Conservation (phyloP, 345 rosid genomes). For the Stellera chamaejasme region DNA sequence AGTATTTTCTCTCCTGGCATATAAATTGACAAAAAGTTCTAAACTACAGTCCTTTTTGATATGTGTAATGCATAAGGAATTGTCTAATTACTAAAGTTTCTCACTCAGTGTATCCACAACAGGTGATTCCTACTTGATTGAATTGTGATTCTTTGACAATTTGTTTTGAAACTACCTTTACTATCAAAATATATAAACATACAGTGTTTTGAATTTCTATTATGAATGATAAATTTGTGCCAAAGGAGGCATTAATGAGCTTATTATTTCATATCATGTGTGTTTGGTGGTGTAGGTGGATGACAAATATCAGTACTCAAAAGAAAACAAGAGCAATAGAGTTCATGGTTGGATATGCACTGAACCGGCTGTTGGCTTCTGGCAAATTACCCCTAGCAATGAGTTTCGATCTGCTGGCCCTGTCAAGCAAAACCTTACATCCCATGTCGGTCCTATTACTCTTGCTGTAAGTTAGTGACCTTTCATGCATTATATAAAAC, state of each 20-base stretch:
- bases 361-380: conserved; percentile 63
- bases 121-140: too few species aligned
- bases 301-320: conserved; percentile 80
- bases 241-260: too few species aligned
- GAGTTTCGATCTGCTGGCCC: conserved; percentile 92
- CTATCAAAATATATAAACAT: too few species aligned
- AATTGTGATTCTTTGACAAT: too few species aligned
- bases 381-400: conserved; percentile 95
- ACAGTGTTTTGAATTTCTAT: too few species aligned
- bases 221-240: not conserved
- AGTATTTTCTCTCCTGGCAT: too few species aligned
- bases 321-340: conserved; percentile 48
- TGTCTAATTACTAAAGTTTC: too few species aligned
- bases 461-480: conserved; percentile 51
- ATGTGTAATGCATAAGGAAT: too few species aligned
- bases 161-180: too few species aligned
- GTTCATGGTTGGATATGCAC: conserved; percentile 91
- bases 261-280: not conserved
- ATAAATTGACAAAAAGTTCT: too few species aligned
- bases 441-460: conserved; percentile 80
- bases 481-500: not conserved
- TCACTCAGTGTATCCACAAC: too few species aligned
- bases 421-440: conserved; percentile 67
- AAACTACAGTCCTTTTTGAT: too few species aligned
- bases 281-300: conserved; percentile 50